Conservation (phyloP, 139 green algal species). For the Micractinium conductrix region DNA sequence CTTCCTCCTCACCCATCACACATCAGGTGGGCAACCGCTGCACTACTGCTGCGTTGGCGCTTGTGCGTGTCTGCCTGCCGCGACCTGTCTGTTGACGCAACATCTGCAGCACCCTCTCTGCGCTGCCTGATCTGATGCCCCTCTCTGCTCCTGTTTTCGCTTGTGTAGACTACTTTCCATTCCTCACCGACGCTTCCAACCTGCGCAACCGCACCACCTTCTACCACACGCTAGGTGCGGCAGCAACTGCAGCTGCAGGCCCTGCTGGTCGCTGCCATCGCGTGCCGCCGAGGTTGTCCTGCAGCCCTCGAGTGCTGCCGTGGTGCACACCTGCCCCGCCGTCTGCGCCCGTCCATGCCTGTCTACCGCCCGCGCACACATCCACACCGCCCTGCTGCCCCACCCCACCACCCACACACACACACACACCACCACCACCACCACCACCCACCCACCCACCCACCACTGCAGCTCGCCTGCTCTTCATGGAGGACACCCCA, state of each 20-base stretch:
- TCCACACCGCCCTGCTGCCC: too few species aligned
- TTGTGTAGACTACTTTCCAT: slow-evolving; percentile 31
- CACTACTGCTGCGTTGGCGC: not conserved
- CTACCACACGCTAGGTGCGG: slow-evolving; percentile 95
- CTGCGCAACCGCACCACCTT: slow-evolving; percentile 90
- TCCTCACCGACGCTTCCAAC: slow-evolving; percentile 71
- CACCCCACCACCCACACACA: too few species aligned
- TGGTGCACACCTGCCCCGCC: too few species aligned
- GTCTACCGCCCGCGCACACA: too few species aligned
- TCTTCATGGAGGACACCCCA: slow-evolving; percentile 97
- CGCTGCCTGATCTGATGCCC: not conserved
- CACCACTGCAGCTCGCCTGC: slow-evolving; percentile 84
- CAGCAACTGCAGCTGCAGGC: too few species aligned
- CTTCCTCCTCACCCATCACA: slow-evolving; percentile 90
- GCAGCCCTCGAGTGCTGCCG: too few species aligned
- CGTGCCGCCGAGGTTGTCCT: too few species aligned
- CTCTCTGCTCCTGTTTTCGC: not conserved
- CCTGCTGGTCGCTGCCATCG: too few species aligned
- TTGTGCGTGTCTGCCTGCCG: not conserved
- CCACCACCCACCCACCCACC: too few species aligned
- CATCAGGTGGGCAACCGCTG: slow-evolving; percentile 72
- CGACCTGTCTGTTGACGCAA: not conserved
- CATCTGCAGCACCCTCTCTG: not conserved
- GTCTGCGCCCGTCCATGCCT: too few species aligned
- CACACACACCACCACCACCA: too few species aligned